Evolutionary conservation across 495 filamentous ascomycete species (phyloP).

Genomic region (Tuber brumale): DNA sequence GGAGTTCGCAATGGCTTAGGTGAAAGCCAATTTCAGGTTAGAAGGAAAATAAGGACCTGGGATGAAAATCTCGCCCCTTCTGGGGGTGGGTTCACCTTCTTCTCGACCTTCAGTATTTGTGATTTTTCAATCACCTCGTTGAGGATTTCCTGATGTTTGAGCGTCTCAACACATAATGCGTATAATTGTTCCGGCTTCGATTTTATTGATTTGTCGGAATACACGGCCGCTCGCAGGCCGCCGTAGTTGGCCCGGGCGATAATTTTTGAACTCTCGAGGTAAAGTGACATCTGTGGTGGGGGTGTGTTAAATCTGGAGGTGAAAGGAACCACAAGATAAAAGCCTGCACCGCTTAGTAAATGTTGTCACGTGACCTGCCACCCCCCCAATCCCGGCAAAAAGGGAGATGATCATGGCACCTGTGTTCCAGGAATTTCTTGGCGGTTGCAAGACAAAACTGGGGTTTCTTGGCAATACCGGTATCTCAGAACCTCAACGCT

Average conservation of each 20-base stretch:
- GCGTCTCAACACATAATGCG: slow-evolving; percentile 72
- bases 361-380: neutral
- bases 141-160: slow-evolving; percentile 82
- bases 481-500: too few species aligned
- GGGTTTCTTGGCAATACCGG: too few species aligned
- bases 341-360: neutral
- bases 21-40: neutral
- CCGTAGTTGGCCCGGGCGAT: slow-evolving; percentile 56
- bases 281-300: slow-evolving; percentile 68
- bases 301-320: neutral
- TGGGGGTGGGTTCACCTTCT: slow-evolving; percentile 56
- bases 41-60: slow-evolving; percentile 1
- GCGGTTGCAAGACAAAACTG: too few species aligned
- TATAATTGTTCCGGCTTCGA: slow-evolving; percentile 72
- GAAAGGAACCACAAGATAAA: neutral
- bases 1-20: neutral
- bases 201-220: slow-evolving; percentile 26
- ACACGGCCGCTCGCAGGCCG: slow-evolving; percentile 43
- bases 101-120: slow-evolving; percentile 63
- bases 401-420: too few species aligned
- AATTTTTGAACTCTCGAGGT: slow-evolving; percentile 77
- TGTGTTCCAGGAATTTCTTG: too few species aligned
- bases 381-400: too few species aligned
- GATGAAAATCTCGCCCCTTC: neutral
- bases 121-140: slow-evolving; percentile 78